Base-by-base conservation (phyloP, 2,329 filamentous ascomycete genomes). In the Sporothrix variecibatus region DNA sequence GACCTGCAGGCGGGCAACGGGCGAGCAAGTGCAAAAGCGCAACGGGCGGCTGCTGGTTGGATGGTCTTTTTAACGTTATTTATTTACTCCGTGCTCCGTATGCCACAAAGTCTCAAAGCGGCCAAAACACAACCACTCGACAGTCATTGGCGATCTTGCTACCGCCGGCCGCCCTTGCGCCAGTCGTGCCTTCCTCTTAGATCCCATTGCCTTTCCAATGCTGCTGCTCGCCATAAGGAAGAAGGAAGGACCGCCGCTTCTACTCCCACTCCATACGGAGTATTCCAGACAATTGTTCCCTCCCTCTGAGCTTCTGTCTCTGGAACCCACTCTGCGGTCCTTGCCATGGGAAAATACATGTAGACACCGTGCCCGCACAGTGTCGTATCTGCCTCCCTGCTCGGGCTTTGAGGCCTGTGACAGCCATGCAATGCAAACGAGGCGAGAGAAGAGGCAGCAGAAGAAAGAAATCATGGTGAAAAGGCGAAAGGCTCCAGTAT, bases 341-440 rank as follows among this genome's bases (percentile, higher is more conserved):
- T 23, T 17, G 17, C 2, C 28, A 34, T 34, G 34, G 34, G 4
- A 3, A 15, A 43, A 15, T 31, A 49, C 67, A 70, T 74, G 56
- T 53, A 38, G 67, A 28, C 23, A 67, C 71, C 46, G 73, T 75
- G 38, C 12, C 69, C 69, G 73, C 75, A 75, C 73, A 69, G 71
- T 74, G 73, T 72, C 60, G 56, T 51, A 75, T 28, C 49, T 34
- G n/a, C 5, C 28, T 23, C 31, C 23, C 70, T 58, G 64, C 69
- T 71, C 60, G 43, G 38, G 40, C 28, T 34, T 11, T 38, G 15
- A 2, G 15, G 56, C 56, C 56, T 60, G 28, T 34, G 56, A 60
- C 17, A n/a, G 58, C n/a, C 62, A 65, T 60, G 28, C 26, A 17
- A 65, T 60, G 28, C 26, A 17, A 34, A 34, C 28, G 26, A 60